Base-by-base conservation (phyloP, 176 grass and related monocot species). In the Aegilops longissima region DNA sequence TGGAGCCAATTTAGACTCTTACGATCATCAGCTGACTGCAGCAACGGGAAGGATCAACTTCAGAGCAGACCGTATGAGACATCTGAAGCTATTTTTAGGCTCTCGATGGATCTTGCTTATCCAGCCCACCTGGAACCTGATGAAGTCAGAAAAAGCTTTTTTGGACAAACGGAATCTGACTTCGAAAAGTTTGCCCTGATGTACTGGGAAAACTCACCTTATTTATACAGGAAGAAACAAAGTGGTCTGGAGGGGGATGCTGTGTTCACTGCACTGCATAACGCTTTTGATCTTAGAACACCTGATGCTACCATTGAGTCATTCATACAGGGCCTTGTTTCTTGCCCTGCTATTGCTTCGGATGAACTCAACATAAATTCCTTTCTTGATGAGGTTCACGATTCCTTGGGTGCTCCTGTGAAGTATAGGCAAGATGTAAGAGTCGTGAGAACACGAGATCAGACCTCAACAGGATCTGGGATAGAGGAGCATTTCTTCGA, bases 1-100 rank as follows among this genome's bases (percentile, higher is more conserved):
- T 89, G 87, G 87, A 78, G 72, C 54, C 73, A 66, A 47, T 18
- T 83, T 84, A 84, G 31, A 77, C n/a, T 18, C 20, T 54, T 45
- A 12, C 42, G 10, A 66, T 84, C 70, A 16, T 65, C 64, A 79
- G 5, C 29, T 80, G 61, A 87, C 63, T 84, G 81, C 68, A 47
- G 36, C 61, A 62, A 25, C 21, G 4, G 61, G 81, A 91, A 68
- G 21, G 73, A 62, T 78, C 78, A 69, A 66, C 42, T 87, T 76
- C 87, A 80, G 30, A 84, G 76, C 84, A 88, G 24, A 76, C 70
- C 74, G 69, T 51, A 62, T 91, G 79, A 94, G 42, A 76, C 94
- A 82, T 77, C 90, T 66, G 85, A 89, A 78, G 87, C 96, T 80
- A 94, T 98, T 89, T 98, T 98, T 70, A 95, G 86, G 88, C 83